Conservation (phyloP, 306 rosid species). For the Macrotyloma uniflorum region DNA sequence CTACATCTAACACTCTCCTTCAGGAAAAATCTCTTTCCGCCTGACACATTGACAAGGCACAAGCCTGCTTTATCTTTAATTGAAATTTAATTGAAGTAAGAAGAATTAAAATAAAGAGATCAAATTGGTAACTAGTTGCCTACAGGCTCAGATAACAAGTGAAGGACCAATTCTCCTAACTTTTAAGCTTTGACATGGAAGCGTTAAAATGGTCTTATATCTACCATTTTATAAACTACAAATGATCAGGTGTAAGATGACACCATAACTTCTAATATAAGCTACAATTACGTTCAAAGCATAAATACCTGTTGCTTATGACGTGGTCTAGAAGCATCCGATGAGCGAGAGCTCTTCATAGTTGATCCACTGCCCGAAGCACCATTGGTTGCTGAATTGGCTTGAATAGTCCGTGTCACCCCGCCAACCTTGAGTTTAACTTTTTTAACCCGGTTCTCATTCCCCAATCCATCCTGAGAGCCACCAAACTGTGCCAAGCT, state of each 20-base stretch:
- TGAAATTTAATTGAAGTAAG: constrained; percentile 10
- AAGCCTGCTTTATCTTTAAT: constrained; percentile 6
- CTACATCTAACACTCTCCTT: background rate
- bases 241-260: background rate
- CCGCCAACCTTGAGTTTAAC: constrained; percentile 91
- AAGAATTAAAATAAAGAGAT: background rate
- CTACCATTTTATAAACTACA: background rate
- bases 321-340: constrained; percentile 55
- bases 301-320: constrained; percentile 72
- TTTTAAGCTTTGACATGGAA: background rate
- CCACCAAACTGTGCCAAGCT: constrained; percentile 59
- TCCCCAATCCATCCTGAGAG: constrained; percentile 63
- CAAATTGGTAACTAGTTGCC: background rate
- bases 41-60: constrained; percentile 10
- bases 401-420: constrained; percentile 73
- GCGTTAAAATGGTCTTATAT: constrained; percentile 13
- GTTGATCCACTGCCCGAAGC: constrained; percentile 52
- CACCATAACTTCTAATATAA: constrained; percentile 2
- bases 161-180: background rate
- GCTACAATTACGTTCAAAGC: constrained; percentile 10
- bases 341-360: constrained; percentile 53
- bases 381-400: constrained; percentile 73
- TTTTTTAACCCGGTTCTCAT: constrained; percentile 75
- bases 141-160: background rate
- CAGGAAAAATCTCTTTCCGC: constrained; percentile 17